A percentile compares a stretch with the other conserved stretches of the same genome.
Conservation (phyloP, 208 protist genomes). For the Angomonas ambiguus region DNA sequence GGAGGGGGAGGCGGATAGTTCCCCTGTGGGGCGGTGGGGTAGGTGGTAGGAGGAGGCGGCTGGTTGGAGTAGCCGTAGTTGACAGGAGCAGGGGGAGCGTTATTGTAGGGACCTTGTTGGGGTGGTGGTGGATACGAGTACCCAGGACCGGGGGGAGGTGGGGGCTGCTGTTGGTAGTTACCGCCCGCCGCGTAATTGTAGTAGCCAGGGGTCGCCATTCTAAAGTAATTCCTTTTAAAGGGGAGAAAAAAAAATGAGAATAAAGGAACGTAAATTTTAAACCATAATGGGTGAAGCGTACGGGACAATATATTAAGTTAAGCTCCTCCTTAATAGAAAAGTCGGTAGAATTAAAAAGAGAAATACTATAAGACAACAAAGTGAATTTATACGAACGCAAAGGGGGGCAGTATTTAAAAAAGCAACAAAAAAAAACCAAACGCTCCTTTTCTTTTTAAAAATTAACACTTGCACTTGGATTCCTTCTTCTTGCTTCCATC, state of each 20-base stretch:
- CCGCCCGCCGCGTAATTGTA: background rate
- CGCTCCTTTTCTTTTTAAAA: background rate
- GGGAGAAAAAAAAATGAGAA: background rate
- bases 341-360: background rate
- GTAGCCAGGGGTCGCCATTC: background rate
- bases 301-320: too few species aligned
- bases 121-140: background rate
- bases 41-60: background rate
- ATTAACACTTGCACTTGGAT: slow-evolving; percentile 8
- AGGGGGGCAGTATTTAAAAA: too few species aligned
- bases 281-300: background rate
- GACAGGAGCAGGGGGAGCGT: background rate
- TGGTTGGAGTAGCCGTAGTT: background rate
- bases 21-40: background rate
- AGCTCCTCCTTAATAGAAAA: too few species aligned
- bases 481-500: background rate
- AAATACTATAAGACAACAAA: background rate
- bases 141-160: background rate
- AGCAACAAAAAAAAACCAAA: background rate
- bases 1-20: background rate
- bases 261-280: background rate
- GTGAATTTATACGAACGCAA: too few species aligned
- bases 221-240: background rate
- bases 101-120: background rate
- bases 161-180: background rate